Evolutionary conservation across 306 rosid species (phyloP).

Genomic region (Ochetophila trinervis): DNA sequence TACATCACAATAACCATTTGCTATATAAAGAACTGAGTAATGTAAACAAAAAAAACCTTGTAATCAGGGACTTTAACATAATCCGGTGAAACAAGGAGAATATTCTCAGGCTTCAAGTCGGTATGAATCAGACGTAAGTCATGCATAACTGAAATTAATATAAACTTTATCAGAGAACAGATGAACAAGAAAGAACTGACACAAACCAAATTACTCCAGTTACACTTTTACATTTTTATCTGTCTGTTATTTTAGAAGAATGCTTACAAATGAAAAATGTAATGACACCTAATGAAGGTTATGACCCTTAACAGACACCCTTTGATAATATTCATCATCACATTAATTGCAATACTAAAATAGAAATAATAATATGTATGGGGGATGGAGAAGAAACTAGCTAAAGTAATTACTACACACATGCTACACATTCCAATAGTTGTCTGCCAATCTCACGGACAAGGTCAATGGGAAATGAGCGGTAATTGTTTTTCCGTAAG

Average conservation of each 20-base stretch:
- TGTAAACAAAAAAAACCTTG: slow-evolving; percentile 28
- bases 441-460: slow-evolving; percentile 99
- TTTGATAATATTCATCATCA: no score
- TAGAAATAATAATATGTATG: no score
- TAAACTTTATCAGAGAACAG: background rate
- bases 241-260: no score
- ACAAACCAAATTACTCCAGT: background rate
- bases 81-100: slow-evolving; percentile 66
- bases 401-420: slow-evolving; percentile 89
- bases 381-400: slow-evolving; percentile 24
- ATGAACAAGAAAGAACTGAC: background rate
- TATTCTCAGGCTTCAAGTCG: slow-evolving; percentile 90
- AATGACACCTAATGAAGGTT: no score
- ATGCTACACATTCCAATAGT: slow-evolving; percentile 99
- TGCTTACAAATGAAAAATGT: no score
- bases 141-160: slow-evolving; percentile 76
- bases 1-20: background rate
- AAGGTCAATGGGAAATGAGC: slow-evolving; percentile 99
- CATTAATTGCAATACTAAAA: no score
- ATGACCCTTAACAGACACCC: no score
- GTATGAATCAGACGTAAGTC: slow-evolving; percentile 82
- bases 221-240: no score
- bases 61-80: slow-evolving; percentile 77
- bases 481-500: slow-evolving; percentile 99
- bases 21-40: background rate